Evolutionary conservation across 2,329 filamentous ascomycete species (phyloP).

Genomic region (Lasiodiplodia gonubiensis): DNA sequence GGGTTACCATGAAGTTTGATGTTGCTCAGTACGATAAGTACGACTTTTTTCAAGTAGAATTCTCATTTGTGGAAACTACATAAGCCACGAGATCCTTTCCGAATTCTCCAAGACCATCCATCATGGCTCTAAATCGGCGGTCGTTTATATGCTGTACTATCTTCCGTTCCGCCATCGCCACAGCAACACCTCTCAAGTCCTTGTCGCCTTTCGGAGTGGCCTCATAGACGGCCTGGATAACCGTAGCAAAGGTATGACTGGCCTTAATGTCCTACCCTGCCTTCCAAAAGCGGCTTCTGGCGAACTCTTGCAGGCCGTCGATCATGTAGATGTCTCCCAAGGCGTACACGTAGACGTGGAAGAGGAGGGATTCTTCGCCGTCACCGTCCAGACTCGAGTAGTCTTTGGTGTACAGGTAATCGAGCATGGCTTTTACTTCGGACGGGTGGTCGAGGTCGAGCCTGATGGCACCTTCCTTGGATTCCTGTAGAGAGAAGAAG

Average conservation of each 20-base stretch:
- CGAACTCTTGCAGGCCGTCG: neutral
- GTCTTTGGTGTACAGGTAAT: neutral
- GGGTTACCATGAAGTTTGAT: no score
- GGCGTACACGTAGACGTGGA: neutral
- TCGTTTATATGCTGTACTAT: neutral
- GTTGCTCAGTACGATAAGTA: no score
- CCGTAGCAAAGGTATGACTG: neutral
- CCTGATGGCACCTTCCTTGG: neutral
- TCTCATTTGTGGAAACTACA: no score
- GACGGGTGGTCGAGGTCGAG: neutral
- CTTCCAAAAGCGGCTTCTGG: neutral
- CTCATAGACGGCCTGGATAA: neutral
- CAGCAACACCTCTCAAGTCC: neutral
- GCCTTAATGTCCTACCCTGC: no score
- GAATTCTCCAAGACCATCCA: neutral
- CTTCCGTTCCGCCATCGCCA: neutral
- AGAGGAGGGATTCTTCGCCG: neutral
- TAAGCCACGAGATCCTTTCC: neutral
- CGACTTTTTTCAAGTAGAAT: no score
- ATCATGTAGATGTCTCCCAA: constrained; percentile 4
- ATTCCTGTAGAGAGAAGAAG: neutral
- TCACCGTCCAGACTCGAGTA: neutral
- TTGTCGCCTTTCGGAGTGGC: neutral
- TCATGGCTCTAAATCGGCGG: neutral
- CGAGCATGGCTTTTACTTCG: neutral